Evolutionary conservation across 2,329 filamentous ascomycete species (phyloP).

Genomic region (Lojkania enalia): DNA sequence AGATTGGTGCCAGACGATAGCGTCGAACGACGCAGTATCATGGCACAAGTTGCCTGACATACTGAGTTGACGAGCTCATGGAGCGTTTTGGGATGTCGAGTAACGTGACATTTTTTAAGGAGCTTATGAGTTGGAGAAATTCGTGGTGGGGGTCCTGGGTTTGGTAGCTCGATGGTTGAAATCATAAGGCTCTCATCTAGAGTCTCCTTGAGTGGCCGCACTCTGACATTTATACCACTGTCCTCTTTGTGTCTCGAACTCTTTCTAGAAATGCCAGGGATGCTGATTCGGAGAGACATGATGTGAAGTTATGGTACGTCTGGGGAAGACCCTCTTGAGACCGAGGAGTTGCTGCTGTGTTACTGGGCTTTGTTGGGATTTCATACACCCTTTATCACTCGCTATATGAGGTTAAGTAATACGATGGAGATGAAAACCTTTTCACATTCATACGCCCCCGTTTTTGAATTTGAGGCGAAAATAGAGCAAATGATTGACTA

Average conservation of each 20-base stretch:
- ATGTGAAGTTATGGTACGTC: neutral
- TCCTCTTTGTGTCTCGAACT: neutral
- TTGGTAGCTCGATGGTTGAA: neutral
- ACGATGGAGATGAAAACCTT: no score
- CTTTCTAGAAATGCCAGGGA: neutral
- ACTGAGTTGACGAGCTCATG: conserved; percentile 3
- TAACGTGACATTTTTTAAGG: neutral
- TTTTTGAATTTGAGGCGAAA: no score
- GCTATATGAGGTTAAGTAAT: no score
- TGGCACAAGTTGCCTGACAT: conserved; percentile 5
- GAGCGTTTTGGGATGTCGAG: neutral
- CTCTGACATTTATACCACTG: neutral
- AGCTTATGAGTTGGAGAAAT: conserved; percentile 1
- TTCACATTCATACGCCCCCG: no score
- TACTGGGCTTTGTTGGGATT: no score
- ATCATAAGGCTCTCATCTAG: no score
- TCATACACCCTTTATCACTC: no score
- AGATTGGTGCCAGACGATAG: conserved; percentile 2
- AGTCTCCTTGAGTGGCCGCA: neutral
- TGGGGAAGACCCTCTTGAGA: no score
- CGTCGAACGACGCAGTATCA: conserved; percentile 3
- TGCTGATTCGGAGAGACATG: neutral
- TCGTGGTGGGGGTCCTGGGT: neutral
- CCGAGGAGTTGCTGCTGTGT: no score
- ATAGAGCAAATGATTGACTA: no score